phyloP scores from a whole-genome alignment of 2,329 filamentous ascomycete species.

The Exophiala calicioides region DNA sequence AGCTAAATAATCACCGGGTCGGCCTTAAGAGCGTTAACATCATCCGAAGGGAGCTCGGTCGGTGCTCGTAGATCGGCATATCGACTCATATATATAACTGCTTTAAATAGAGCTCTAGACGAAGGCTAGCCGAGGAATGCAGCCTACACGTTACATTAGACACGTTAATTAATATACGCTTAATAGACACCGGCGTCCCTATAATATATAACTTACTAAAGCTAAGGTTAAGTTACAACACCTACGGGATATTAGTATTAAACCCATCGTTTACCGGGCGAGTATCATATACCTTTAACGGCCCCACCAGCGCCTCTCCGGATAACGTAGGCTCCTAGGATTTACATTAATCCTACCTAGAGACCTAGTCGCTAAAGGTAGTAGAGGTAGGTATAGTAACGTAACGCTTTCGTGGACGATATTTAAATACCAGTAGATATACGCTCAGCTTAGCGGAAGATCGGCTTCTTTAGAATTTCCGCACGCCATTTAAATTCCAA shows the following conservation, averaged over 20 bases:
- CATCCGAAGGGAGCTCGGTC: slow-evolving; percentile 6
- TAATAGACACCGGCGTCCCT: slow-evolving; percentile 14
- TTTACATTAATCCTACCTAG: slow-evolving; percentile 12
- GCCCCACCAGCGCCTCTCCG: slow-evolving; percentile 14
- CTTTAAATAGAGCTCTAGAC: slow-evolving; percentile 12
- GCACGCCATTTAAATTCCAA: slow-evolving; percentile 14
- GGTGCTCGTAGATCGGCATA: slow-evolving; percentile 11
- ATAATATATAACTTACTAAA: slow-evolving; percentile 13
- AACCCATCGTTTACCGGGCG: slow-evolving; percentile 2
- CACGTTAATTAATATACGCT: slow-evolving; percentile 16
- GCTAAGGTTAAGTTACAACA: slow-evolving; percentile 10
- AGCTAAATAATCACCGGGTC: slow-evolving; percentile 15
- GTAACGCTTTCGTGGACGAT: slow-evolving; percentile 11
- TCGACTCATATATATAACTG: slow-evolving; percentile 15
- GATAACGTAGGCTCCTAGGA: slow-evolving; percentile 13
- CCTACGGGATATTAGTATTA: slow-evolving; percentile 3
- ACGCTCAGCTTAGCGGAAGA: slow-evolving; percentile 13
- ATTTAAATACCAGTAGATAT: slow-evolving; percentile 13
- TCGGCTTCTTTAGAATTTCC: slow-evolving; percentile 6
- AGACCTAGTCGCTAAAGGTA: slow-evolving; percentile 13
- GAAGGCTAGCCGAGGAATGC: slow-evolving; percentile 15
- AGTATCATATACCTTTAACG: slow-evolving; percentile 1
- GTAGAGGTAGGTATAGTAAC: slow-evolving; percentile 15
- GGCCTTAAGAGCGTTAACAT: slow-evolving; percentile 11
- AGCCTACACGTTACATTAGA: slow-evolving; percentile 9